Evolutionary conservation across 2,329 filamentous ascomycete genomes (phyloP).

Genomic region (Verticillium longisporum): DNA sequence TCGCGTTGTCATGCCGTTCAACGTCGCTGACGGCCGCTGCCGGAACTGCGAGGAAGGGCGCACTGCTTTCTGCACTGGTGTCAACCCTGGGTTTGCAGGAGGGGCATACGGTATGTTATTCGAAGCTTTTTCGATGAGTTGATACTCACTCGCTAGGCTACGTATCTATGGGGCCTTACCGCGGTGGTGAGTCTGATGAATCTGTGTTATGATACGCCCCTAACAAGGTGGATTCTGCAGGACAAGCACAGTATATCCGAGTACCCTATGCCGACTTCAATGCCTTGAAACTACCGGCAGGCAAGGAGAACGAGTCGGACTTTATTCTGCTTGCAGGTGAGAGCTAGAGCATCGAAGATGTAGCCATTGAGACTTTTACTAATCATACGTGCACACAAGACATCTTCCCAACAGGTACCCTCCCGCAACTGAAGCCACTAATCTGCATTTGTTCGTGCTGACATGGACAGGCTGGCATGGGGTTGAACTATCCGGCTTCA

Average conservation of each 20-base stretch:
- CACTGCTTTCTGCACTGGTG: conserved; percentile 56
- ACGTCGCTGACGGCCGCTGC: conserved; percentile 57
- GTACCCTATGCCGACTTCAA: conserved; percentile 65
- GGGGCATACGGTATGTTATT: conserved; percentile 21
- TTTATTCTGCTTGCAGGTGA: conserved; percentile 43
- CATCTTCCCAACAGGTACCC: conserved; percentile 24
- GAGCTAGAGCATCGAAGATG: neutral
- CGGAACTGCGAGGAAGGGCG: conserved; percentile 57
- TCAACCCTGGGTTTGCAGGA: conserved; percentile 29
- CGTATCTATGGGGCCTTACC: conserved; percentile 51
- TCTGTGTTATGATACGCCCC: conserved; percentile 8
- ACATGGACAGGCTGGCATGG: conserved; percentile 43
- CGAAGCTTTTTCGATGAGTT: neutral
- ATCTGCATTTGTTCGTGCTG: neutral
- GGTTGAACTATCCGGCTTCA: conserved; percentile 49
- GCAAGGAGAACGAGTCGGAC: conserved; percentile 54
- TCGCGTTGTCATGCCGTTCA: conserved; percentile 59
- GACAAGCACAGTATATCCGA: conserved; percentile 56
- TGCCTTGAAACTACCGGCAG: conserved; percentile 51
- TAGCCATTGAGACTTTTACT: neutral
- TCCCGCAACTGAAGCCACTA: neutral
- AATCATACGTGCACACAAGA: conserved; percentile 17
- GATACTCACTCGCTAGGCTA: conserved; percentile 28
- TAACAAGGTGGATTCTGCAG: neutral
- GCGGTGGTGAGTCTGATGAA: conserved; percentile 20